These are phyloP conservation scores for Podosphaera fusca DNA, from an alignment of 2,329 filamentous ascomycete species.

Conservation along the genomic window DNA sequence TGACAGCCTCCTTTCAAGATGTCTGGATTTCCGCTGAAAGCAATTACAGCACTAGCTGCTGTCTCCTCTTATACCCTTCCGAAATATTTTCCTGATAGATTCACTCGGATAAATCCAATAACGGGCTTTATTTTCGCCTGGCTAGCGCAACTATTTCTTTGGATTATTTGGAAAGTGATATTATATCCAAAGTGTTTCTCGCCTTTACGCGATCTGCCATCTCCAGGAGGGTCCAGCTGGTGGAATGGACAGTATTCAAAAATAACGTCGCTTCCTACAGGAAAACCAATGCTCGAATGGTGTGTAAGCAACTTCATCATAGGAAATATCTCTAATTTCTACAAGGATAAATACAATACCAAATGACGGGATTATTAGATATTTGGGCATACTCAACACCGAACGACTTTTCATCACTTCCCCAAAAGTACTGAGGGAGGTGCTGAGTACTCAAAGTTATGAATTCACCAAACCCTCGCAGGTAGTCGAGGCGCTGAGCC, in stretches of 20 bases:
- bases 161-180: constrained; percentile 21
- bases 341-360: constrained; percentile 33
- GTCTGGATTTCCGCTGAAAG: constrained; percentile 10
- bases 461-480: constrained; percentile 40
- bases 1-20: constrained; percentile 2
- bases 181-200: constrained; percentile 35
- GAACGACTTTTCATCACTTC: constrained; percentile 38
- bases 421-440: constrained; percentile 43
- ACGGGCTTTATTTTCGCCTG: constrained; percentile 21
- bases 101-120: constrained; percentile 14
- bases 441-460: constrained; percentile 45
- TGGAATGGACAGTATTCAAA: constrained; percentile 22
- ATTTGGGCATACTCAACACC: constrained; percentile 35
- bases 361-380: constrained; percentile 47
- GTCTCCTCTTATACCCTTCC: constrained; percentile 9
- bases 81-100: constrained; percentile 7
- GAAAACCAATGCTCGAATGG: constrained; percentile 18
- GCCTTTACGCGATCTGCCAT: constrained; percentile 32
- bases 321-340: not conserved
- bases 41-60: constrained; percentile 8
- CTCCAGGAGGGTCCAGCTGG: constrained; percentile 22
- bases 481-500: constrained; percentile 31
- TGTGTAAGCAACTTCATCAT: constrained; percentile 3
- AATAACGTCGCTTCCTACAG: constrained; percentile 19
- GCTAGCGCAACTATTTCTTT: constrained; percentile 16